Evolutionary conservation across 169 alveolate genomes (phyloP).

Genomic region (Fabrea salina): DNA sequence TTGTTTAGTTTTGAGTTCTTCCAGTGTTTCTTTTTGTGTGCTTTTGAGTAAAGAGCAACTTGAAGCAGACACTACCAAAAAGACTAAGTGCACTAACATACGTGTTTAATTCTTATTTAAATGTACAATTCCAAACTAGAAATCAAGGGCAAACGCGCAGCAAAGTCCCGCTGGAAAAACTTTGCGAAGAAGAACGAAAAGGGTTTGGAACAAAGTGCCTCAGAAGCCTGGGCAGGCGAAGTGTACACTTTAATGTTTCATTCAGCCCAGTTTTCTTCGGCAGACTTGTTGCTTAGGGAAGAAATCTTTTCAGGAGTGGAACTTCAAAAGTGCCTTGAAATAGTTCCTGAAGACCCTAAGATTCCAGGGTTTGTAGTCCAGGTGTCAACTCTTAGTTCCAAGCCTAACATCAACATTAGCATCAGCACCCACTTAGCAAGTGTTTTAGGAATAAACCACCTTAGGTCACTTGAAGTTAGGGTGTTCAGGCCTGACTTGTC

Average conservation of each 20-base stretch:
- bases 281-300: neutral
- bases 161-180: slow-evolving; percentile 22
- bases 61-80: too few species aligned
- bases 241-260: neutral
- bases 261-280: neutral
- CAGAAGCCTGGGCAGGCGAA: slow-evolving; percentile 8
- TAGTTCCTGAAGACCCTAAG: neutral
- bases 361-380: neutral
- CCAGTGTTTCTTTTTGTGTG: too few species aligned
- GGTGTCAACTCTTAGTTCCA: neutral
- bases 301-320: slow-evolving; percentile 13
- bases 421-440: slow-evolving; percentile 20
- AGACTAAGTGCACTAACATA: too few species aligned
- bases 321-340: neutral
- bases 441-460: neutral
- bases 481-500: neutral
- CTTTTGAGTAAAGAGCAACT: too few species aligned
- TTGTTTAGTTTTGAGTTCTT: too few species aligned
- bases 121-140: too few species aligned
- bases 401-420: slow-evolving; percentile 1
- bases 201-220: neutral
- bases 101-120: too few species aligned
- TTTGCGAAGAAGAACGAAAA: slow-evolving; percentile 2
- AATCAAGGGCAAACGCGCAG: too few species aligned
- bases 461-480: neutral